Conservation (phyloP, 306 rosid genomes). For the Erythrophleum fordii region DNA sequence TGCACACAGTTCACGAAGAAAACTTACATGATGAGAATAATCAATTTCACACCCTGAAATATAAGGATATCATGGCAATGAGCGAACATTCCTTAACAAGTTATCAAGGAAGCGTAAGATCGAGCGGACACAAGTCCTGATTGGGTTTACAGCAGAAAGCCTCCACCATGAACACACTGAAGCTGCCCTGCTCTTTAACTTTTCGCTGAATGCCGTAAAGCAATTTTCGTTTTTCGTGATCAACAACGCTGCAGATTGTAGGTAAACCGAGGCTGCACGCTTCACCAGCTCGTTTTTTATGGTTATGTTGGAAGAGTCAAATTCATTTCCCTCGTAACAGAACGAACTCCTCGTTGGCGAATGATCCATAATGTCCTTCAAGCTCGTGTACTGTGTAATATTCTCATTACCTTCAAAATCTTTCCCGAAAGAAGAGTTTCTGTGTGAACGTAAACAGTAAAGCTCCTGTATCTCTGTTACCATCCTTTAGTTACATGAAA, state of each 20-base stretch:
- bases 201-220: conserved; percentile 54
- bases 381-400: conserved; percentile 58
- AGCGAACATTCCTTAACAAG: conserved; percentile 30
- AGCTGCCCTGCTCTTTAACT: conserved; percentile 38
- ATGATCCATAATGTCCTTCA: conserved; percentile 62
- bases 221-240: conserved; percentile 46
- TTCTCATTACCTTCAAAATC: background rate
- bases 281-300: conserved; percentile 65
- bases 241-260: conserved; percentile 58
- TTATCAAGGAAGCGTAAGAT: conserved; percentile 47
- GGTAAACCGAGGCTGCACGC: conserved; percentile 69
- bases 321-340: conserved; percentile 46
- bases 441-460: conserved; percentile 31
- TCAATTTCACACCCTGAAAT: no score
- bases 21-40: background rate
- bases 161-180: conserved; percentile 28
- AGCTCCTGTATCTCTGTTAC: conserved; percentile 42
- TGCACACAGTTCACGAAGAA: no score
- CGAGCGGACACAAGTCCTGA: conserved; percentile 50
- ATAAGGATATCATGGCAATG: conserved; percentile 26
- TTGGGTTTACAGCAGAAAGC: background rate
- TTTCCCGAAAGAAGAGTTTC: background rate
- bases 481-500: conserved; percentile 29
- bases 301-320: conserved; percentile 52
- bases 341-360: conserved; percentile 39